Evolutionary conservation across 441 rosid genomes (phyloP).

Genomic region (Arabidopsis hybrid): DNA sequence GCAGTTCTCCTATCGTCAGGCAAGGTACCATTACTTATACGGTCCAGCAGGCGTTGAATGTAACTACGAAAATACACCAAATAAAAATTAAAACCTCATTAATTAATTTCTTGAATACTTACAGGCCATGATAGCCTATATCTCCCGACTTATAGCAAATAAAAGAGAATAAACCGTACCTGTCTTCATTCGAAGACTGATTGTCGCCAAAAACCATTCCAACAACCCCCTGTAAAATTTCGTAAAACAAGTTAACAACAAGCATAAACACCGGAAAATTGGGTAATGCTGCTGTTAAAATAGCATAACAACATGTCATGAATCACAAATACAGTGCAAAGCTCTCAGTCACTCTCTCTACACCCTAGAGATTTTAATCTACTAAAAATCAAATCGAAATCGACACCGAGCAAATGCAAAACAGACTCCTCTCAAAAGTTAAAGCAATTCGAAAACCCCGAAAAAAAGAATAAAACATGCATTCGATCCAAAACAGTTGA

Average conservation of each 20-base stretch:
- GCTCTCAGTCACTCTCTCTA: conserved; percentile 15
- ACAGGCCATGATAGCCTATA: conserved; percentile 2
- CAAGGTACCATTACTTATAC: conserved; percentile 81
- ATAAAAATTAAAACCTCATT: not conserved
- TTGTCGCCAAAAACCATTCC: conserved; percentile 94
- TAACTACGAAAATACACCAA: conserved; percentile 53
- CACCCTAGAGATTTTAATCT: not conserved
- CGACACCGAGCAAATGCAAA: conserved; percentile 12
- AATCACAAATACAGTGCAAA: not conserved
- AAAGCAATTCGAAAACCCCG: not conserved
- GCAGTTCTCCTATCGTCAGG: conserved; percentile 94
- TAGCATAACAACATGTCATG: conserved; percentile 2
- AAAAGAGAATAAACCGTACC: conserved; percentile 50
- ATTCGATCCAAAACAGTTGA: conserved; percentile 4
- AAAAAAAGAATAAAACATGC: not conserved
- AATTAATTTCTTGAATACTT: not conserved
- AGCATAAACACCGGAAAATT: not conserved
- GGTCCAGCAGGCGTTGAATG: conserved; percentile 85
- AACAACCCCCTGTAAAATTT: conserved; percentile 80
- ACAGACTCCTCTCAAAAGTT: not conserved
- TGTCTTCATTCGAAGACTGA: conserved; percentile 78
- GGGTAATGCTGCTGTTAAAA: not conserved
- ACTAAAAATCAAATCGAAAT: not conserved
- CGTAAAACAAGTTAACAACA: conserved; percentile 14
- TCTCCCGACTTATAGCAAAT: not conserved